A percentile compares a stretch with the other conserved stretches of the same genome.
phyloP scores from a whole-genome alignment of 2,329 filamentous ascomycete genomes.

The Sordariomycetes sp. region DNA sequence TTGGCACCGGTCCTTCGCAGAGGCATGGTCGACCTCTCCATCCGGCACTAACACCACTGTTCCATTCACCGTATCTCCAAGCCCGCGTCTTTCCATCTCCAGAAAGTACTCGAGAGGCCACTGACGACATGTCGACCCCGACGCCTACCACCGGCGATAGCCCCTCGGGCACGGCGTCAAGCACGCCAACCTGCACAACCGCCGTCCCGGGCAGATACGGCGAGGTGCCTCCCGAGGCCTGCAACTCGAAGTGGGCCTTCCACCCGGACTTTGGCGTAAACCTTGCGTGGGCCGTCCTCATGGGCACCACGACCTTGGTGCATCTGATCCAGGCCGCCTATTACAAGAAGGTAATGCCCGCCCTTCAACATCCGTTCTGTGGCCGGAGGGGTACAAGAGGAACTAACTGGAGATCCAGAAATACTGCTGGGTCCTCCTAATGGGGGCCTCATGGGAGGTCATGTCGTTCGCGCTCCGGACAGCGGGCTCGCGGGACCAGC shows the following conservation, averaged over 20 bases:
- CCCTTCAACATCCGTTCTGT: neutral
- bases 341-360: constrained; percentile 17
- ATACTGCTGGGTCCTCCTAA: constrained; percentile 27
- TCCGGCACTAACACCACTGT: neutral
- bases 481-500: constrained; percentile 24
- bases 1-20: neutral
- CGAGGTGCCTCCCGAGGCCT: constrained; percentile 17
- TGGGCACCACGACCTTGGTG: constrained; percentile 15
- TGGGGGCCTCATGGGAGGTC: constrained; percentile 26
- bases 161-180: neutral
- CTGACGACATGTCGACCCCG: neutral
- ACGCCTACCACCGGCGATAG: neutral
- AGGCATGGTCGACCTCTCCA: neutral
- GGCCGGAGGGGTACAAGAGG: constrained; percentile 1
- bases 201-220: constrained; percentile 21
- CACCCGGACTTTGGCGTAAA: constrained; percentile 22
- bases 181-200: constrained; percentile 13
- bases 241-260: constrained; percentile 20
- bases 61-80: neutral
- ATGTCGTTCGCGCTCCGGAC: constrained; percentile 24
- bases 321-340: constrained; percentile 17
- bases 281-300: constrained; percentile 18
- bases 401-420: constrained; percentile 8
- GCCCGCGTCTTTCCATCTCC: neutral
- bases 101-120: neutral